Conservation (phyloP, 306 rosid genomes). For the Cucumis melo region DNA sequence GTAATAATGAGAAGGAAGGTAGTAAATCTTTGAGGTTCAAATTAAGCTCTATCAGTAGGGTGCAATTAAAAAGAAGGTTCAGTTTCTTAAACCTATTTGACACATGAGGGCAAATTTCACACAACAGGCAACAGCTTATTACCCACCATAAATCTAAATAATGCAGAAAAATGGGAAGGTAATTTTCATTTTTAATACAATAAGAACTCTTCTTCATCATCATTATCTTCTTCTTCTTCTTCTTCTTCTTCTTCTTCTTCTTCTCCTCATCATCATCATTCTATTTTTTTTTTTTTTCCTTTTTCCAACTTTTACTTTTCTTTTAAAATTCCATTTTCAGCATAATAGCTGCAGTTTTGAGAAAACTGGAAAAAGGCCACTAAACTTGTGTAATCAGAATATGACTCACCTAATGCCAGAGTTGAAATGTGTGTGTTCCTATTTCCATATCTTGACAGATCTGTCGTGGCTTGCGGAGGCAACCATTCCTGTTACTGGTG, state of each 20-base stretch:
- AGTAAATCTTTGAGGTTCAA: background rate
- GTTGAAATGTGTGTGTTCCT: background rate
- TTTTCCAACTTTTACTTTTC: background rate
- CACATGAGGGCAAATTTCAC: conserved; percentile 6
- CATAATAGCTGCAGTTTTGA: conserved; percentile 5
- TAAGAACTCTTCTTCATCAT: background rate
- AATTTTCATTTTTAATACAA: background rate
- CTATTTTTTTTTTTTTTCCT: background rate
- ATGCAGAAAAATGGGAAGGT: conserved; percentile 8
- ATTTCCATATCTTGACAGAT: conserved; percentile 87
- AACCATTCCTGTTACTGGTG: conserved; percentile 69
- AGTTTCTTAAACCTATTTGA: background rate
- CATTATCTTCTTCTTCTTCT: background rate
- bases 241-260: no score
- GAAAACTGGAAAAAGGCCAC: conserved; percentile 7
- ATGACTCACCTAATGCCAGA: conserved; percentile 13
- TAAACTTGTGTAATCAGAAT: conserved; percentile 14
- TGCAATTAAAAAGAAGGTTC: background rate
- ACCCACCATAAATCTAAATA: conserved; percentile 11
- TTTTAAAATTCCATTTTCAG: conserved; percentile 6
- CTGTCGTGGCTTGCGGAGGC: conserved; percentile 87
- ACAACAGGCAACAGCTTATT: conserved; percentile 4
- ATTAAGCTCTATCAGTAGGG: background rate
- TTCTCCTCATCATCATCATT: no score
- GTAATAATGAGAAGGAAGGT: background rate